Percentiles rank a stretch among this genome's conserved stretches.
Evolutionary conservation across 179 eudicot species (phyloP).

Genomic region (Silene noctiflora): DNA sequence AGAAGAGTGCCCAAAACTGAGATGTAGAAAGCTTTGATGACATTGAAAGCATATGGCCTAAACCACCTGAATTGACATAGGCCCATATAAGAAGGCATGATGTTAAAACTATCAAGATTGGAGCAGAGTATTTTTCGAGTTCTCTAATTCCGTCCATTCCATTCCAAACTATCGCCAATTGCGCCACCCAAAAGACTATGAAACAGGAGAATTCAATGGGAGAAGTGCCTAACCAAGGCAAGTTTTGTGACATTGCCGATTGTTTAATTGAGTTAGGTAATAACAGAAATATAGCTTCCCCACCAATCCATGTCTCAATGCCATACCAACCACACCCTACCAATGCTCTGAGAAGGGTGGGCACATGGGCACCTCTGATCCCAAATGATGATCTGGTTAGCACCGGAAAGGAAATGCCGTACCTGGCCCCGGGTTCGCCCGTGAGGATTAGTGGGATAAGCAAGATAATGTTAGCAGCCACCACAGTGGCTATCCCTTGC

Average conservation of each 20-base stretch:
- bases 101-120: slow-evolving; percentile 64
- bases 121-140: slow-evolving; percentile 88
- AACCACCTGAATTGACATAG: slow-evolving; percentile 82
- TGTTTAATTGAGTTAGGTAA: slow-evolving; percentile 49
- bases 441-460: slow-evolving; percentile 70
- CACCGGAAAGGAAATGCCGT: slow-evolving; percentile 89
- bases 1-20: slow-evolving; percentile 74
- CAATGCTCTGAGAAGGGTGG: slow-evolving; percentile 72
- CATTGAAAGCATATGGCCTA: slow-evolving; percentile 60
- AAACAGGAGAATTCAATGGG: slow-evolving; percentile 86
- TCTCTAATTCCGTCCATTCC: slow-evolving; percentile 85
- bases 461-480: slow-evolving; percentile 66
- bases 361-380: slow-evolving; percentile 78
- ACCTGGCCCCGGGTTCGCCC: slow-evolving; percentile 72
- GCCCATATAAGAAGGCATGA: slow-evolving; percentile 74
- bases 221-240: slow-evolving; percentile 83
- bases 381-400: slow-evolving; percentile 87
- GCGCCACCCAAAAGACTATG: slow-evolving; percentile 71
- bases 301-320: slow-evolving; percentile 96
- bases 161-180: slow-evolving; percentile 63
- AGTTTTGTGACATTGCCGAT: slow-evolving; percentile 34
- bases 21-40: slow-evolving; percentile 57
- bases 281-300: slow-evolving; percentile 80
- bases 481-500: slow-evolving; percentile 94
- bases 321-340: slow-evolving; percentile 99